phyloP scores from a whole-genome alignment of 495 filamentous ascomycete genomes.

The Lepraria neglecta region DNA sequence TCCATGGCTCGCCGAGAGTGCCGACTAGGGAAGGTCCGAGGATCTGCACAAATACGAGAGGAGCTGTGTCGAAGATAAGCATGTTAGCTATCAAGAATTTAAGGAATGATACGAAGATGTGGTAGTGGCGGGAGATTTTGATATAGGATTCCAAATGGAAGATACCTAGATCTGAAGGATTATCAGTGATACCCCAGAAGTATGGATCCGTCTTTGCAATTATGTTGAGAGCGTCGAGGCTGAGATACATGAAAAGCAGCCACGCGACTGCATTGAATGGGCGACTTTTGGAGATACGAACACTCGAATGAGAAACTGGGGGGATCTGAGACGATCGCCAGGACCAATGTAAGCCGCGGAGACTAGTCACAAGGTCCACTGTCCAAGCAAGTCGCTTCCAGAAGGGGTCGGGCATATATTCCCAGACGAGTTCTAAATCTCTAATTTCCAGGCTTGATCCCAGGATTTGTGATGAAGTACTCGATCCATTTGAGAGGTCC shows the following conservation, averaged over 20 bases:
- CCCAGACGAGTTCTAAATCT: background rate
- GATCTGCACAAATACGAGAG: slow-evolving; percentile 6
- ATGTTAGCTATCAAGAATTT: slow-evolving; percentile 3
- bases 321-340: slow-evolving; percentile 8
- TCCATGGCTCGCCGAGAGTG: slow-evolving; percentile 8
- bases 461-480: background rate
- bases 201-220: slow-evolving; percentile 10
- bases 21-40: slow-evolving; percentile 10
- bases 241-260: slow-evolving; percentile 6
- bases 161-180: background rate
- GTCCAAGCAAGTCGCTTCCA: background rate
- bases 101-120: slow-evolving; percentile 8
- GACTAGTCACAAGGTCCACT: background rate
- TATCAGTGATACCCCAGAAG: slow-evolving; percentile 5
- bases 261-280: slow-evolving; percentile 2
- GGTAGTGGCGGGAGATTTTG: slow-evolving; percentile 1
- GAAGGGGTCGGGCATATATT: background rate
- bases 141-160: slow-evolving; percentile 9
- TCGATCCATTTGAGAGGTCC: background rate
- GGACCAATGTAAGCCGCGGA: background rate
- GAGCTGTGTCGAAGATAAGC: slow-evolving; percentile 7
- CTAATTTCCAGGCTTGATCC: background rate
- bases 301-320: slow-evolving; percentile 1
- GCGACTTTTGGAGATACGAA: background rate
- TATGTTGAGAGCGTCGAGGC: slow-evolving; percentile 11